These are phyloP conservation scores for Parathielavia appendiculata DNA, from an alignment of 495 filamentous ascomycete genomes.

Conservation along the genomic window DNA sequence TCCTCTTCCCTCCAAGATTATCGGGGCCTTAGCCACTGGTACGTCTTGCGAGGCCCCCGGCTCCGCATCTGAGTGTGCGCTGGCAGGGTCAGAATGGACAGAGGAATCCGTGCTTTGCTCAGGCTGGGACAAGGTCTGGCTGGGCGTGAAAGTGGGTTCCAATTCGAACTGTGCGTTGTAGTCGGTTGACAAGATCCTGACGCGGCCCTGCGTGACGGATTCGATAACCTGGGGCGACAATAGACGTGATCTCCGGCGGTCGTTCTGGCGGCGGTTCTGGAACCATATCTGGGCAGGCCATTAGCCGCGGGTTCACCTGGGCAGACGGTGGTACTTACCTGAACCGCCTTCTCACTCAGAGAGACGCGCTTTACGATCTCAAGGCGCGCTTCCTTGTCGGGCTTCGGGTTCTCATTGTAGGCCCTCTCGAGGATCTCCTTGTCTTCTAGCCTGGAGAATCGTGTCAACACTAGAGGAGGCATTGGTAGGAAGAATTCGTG, in stretches of 20 bases:
- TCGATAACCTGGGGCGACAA: conserved; percentile 76
- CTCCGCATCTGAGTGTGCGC: conserved; percentile 14
- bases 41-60: conserved; percentile 7
- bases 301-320: background rate
- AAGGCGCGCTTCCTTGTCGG: conserved; percentile 81
- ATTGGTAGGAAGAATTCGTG: conserved; percentile 11
- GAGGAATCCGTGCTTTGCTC: conserved; percentile 20
- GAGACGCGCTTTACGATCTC: conserved; percentile 80
- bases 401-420: conserved; percentile 80
- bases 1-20: background rate
- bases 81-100: conserved; percentile 15
- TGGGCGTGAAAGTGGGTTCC: conserved; percentile 4
- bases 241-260: conserved; percentile 83
- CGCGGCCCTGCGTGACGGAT: conserved; percentile 52
- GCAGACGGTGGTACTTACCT: conserved; percentile 55
- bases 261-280: conserved; percentile 93
- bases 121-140: conserved; percentile 15
- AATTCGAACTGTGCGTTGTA: conserved; percentile 34
- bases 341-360: conserved; percentile 94
- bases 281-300: conserved; percentile 80
- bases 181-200: conserved; percentile 49
- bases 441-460: conserved; percentile 64
- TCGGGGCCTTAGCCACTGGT: background rate
- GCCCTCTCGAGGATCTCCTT: conserved; percentile 86
- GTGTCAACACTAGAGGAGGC: conserved; percentile 14